These are phyloP conservation scores for Cydonia oblonga DNA, from an alignment of 331 rosid species.

Conservation along the genomic window DNA sequence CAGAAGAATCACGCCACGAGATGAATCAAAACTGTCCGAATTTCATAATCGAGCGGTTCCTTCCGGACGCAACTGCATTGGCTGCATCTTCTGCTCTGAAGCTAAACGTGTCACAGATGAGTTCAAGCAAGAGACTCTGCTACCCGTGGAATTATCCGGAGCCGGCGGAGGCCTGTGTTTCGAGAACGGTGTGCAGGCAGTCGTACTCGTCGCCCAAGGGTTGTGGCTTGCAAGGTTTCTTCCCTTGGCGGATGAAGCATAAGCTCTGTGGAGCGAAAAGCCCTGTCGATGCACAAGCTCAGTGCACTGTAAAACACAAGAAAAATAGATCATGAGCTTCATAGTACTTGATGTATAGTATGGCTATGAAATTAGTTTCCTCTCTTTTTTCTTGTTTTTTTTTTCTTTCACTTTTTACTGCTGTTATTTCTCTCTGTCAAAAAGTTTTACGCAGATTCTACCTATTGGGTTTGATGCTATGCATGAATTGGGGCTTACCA, in stretches of 20 bases:
- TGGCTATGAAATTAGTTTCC: not conserved
- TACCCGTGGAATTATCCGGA: not conserved
- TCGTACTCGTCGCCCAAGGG: conserved; percentile 48
- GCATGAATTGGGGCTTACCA: not conserved
- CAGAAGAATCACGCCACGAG: conserved; percentile 24
- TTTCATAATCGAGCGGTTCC: conserved; percentile 70
- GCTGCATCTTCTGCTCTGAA: conserved; percentile 48
- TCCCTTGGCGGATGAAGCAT: conserved; percentile 69
- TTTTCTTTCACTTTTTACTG: not conserved
- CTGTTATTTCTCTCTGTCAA: not conserved
- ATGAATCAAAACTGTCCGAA: conserved; percentile 36
- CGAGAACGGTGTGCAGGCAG: conserved; percentile 7
- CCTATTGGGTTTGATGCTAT: not conserved
- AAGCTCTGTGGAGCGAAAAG: conserved; percentile 55
- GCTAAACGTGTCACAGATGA: not conserved
- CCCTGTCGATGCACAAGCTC: conserved; percentile 28
- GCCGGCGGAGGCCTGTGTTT: conserved; percentile 8
- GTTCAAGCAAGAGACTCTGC: not conserved
- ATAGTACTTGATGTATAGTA: conserved; percentile 19
- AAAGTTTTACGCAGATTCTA: not conserved
- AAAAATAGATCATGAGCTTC: conserved; percentile 17
- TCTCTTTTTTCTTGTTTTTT: not conserved
- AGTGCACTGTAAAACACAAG: conserved; percentile 24
- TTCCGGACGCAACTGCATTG: conserved; percentile 80
- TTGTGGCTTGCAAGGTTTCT: conserved; percentile 52